Conservation (phyloP, 108 stramenopile species). For the Skeletonema marinoi region DNA sequence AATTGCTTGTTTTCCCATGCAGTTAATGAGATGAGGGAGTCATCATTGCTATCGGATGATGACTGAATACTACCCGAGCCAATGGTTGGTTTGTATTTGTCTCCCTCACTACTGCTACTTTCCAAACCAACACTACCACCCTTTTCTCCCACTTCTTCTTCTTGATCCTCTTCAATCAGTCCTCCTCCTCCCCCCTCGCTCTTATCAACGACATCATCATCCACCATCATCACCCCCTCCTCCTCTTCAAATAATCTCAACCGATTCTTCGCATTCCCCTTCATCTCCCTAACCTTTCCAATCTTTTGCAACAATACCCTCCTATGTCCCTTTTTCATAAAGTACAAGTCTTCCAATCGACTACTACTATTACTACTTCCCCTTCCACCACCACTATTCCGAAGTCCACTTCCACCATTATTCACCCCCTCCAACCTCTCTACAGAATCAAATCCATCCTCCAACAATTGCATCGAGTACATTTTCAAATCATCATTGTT, state of each 20-base stretch:
- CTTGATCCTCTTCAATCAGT: neutral
- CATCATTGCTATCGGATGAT: neutral
- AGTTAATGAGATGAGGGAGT: neutral
- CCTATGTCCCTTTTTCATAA: constrained; percentile 49
- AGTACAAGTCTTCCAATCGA: constrained; percentile 23
- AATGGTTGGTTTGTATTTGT: too few relatives aligned
- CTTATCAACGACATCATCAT: neutral
- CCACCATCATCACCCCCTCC: neutral
- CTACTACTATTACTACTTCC: neutral
- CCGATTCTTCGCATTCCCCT: neutral
- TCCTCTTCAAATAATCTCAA: constrained; percentile 1
- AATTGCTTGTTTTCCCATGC: neutral
- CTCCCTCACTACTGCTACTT: neutral
- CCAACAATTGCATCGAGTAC: constrained; percentile 18
- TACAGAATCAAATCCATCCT: constrained; percentile 43
- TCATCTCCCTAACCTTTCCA: neutral
- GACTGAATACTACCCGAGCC: neutral
- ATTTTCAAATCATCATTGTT: constrained; percentile 8
- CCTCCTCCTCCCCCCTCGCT: neutral
- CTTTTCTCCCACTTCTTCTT: neutral
- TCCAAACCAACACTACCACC: neutral
- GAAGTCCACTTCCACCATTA: neutral
- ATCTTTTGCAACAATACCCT: constrained; percentile 20
- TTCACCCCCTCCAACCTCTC: constrained; percentile 29
- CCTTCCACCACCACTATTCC: neutral